A percentile compares a stretch with the other conserved stretches of the same genome.
These are phyloP conservation scores for Fonsecaea monophora DNA, from an alignment of 2,329 filamentous ascomycete genomes.

Conservation along the genomic window DNA sequence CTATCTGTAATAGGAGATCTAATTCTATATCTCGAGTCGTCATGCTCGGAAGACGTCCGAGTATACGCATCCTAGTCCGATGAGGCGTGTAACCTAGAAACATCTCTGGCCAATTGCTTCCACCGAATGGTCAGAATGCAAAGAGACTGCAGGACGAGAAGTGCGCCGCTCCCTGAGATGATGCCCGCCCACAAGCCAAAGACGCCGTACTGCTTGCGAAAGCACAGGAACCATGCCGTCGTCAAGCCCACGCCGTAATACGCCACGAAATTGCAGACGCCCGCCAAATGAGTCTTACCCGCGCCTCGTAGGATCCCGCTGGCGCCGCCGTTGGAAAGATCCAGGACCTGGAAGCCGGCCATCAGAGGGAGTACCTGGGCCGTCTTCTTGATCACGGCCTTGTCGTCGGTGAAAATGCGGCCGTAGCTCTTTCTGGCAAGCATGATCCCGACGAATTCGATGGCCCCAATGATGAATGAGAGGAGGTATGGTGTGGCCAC, in stretches of 20 bases:
- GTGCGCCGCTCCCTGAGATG: constrained; percentile 32
- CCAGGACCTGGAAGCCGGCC: constrained; percentile 31
- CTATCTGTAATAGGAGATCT: no score
- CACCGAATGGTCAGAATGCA: constrained; percentile 33
- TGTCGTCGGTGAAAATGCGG: constrained; percentile 24
- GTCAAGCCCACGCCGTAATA: constrained; percentile 33
- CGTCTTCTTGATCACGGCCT: constrained; percentile 19
- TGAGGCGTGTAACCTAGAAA: constrained; percentile 11
- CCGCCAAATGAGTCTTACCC: constrained; percentile 27
- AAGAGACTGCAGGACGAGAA: constrained; percentile 31
- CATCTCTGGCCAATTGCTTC: constrained; percentile 20
- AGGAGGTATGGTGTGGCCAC: constrained; percentile 26
- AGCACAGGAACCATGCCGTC: constrained; percentile 37
- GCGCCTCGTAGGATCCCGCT: constrained; percentile 29
- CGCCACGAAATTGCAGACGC: constrained; percentile 27
- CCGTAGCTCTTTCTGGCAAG: constrained; percentile 21
- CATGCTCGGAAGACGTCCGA: no score
- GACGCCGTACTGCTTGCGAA: constrained; percentile 29
- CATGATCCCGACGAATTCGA: constrained; percentile 27
- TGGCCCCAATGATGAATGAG: constrained; percentile 23
- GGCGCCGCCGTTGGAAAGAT: constrained; percentile 30
- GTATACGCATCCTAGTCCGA: not conserved
- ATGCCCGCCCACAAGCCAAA: constrained; percentile 38
- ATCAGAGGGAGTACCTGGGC: constrained; percentile 27
- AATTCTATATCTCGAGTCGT: no score